These are phyloP conservation scores for Ceratobasidium sp. DNA, from an alignment of 1,284 basidiomycete genomes.

Conservation along the genomic window DNA sequence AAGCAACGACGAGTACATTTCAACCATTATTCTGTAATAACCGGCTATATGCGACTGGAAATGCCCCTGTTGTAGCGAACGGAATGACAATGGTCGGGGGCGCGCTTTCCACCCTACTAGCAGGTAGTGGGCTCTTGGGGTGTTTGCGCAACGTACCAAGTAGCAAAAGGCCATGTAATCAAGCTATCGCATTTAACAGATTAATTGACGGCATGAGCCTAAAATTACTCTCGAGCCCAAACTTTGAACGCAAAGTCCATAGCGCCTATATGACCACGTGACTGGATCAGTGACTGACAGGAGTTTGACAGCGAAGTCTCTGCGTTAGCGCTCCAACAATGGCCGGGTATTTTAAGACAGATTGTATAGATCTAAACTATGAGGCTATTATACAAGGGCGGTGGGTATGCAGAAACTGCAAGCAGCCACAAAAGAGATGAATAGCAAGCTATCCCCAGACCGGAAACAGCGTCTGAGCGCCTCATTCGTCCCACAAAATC, in stretches of 20 bases:
- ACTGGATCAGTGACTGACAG: not conserved
- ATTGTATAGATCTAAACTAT: not conserved
- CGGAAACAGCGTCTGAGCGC: not conserved
- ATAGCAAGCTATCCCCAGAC: not conserved
- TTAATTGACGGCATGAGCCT: too few species aligned
- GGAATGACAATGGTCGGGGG: too few species aligned
- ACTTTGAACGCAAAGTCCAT: not conserved
- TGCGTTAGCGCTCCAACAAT: not conserved
- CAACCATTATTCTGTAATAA: too few species aligned
- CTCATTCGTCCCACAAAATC: constrained; percentile 27
- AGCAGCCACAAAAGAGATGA: too few species aligned
- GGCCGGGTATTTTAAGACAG: not conserved
- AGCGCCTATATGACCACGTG: constrained; percentile 6
- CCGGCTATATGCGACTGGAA: too few species aligned
- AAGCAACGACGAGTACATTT: too few species aligned
- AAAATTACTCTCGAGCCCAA: not conserved
- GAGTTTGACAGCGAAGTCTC: constrained; percentile 2
- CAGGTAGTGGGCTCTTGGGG: too few species aligned
- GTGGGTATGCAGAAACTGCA: not conserved
- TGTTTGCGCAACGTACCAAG: too few species aligned
- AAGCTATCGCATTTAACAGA: too few species aligned
- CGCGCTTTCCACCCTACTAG: too few species aligned
- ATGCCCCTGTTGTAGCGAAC: too few species aligned
- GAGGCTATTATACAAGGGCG: not conserved
- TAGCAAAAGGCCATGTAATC: too few species aligned